A percentile compares a stretch with the other conserved stretches of the same genome.
These are phyloP conservation scores for Nakaseomyces nivariensis DNA, from an alignment of 1,139 yeast species.

Conservation along the genomic window DNA sequence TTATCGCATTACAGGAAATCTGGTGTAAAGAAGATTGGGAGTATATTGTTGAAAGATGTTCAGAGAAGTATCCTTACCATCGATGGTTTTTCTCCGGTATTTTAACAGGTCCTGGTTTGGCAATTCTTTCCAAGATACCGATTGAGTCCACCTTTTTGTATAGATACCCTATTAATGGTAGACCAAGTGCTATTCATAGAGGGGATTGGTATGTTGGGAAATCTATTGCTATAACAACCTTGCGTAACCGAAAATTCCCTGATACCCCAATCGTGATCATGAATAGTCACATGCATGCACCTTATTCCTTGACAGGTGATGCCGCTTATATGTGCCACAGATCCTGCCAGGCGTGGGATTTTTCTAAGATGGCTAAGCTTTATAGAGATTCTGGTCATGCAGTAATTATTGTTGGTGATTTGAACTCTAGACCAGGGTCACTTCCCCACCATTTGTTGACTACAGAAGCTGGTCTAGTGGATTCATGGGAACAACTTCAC, in stretches of 20 bases:
- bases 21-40: slow-evolving; percentile 88
- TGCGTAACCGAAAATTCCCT: slow-evolving; percentile 41
- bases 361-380: slow-evolving; percentile 54
- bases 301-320: slow-evolving; percentile 73
- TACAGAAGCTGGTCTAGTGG: slow-evolving; percentile 56
- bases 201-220: slow-evolving; percentile 99
- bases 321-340: slow-evolving; percentile 86
- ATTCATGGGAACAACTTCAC: slow-evolving; percentile 73
- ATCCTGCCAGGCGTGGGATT: slow-evolving; percentile 95
- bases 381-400: slow-evolving; percentile 70
- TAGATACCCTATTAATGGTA: slow-evolving; percentile 84
- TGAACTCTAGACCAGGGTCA: slow-evolving; percentile 81
- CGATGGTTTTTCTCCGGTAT: slow-evolving; percentile 77
- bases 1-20: slow-evolving; percentile 83
- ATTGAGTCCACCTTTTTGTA: slow-evolving; percentile 69
- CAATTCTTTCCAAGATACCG: slow-evolving; percentile 73
- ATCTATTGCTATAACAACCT: slow-evolving; percentile 65
- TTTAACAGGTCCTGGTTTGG: slow-evolving; percentile 87
- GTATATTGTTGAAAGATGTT: slow-evolving; percentile 41
- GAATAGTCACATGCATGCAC: slow-evolving; percentile 97
- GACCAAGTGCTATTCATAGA: slow-evolving; percentile 85
- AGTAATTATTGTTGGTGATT: slow-evolving; percentile 84
- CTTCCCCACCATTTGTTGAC: slow-evolving; percentile 71
- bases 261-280: slow-evolving; percentile 60
- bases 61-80: slow-evolving; percentile 46